Percentiles rank a stretch among this genome's conserved stretches.
phyloP scores from a whole-genome alignment of 768 basidiomycete genomes.

The Ramaria rubella region DNA sequence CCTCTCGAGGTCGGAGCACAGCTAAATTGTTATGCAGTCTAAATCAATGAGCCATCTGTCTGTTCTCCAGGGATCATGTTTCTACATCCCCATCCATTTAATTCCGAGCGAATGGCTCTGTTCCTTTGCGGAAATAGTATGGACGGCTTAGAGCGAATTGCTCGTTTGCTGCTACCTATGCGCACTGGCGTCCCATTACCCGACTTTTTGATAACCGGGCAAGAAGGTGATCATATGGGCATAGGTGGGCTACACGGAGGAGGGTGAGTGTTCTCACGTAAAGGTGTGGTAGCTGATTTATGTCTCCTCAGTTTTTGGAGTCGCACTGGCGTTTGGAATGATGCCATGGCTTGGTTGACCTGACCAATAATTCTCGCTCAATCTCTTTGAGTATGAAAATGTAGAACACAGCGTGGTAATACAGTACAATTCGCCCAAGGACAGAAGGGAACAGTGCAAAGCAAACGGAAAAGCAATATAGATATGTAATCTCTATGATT shows the following conservation, averaged over 20 bases:
- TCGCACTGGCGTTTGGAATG: conserved; percentile 24
- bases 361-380: conserved; percentile 25
- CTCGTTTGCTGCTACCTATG: conserved; percentile 66
- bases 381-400: conserved; percentile 8
- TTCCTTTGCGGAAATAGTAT: conserved; percentile 56
- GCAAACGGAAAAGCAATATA: conserved; percentile 12
- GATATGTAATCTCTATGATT: conserved; percentile 9
- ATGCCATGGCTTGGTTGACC: conserved; percentile 25
- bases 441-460: conserved; percentile 18
- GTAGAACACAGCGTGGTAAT: conserved; percentile 14
- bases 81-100: conserved; percentile 53
- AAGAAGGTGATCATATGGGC: conserved; percentile 47
- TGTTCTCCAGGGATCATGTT: not conserved
- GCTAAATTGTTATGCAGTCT: conserved; percentile 14
- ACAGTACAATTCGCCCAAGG: conserved; percentile 17
- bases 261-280: conserved; percentile 52
- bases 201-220: conserved; percentile 67
- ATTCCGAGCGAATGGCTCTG: conserved; percentile 32
- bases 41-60: not conserved
- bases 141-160: conserved; percentile 56
- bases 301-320: conserved; percentile 24
- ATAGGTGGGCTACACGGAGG: conserved; percentile 71
- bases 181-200: conserved; percentile 74
- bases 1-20: no score
- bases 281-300: not conserved